Base-by-base conservation (phyloP, 2,329 filamentous ascomycete genomes). In the Alternaria burnsii region DNA sequence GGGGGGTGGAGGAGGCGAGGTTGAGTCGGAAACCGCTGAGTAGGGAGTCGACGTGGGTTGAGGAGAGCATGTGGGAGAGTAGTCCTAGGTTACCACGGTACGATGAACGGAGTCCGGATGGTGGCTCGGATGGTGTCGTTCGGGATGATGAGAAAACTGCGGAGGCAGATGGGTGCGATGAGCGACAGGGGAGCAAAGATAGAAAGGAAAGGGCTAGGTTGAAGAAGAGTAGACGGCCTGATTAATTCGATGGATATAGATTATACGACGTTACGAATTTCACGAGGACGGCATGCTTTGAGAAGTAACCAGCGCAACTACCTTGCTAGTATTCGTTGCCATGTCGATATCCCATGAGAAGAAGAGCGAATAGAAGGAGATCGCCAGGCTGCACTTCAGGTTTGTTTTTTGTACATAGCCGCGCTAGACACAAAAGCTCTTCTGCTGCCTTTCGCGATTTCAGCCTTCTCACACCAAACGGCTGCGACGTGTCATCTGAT, bases 11-110 rank as follows among this genome's bases (percentile, higher is more conserved):
- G 32, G 52, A 55, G n/a, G 52, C 42, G 0, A 20, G 20, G 16
- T 28, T 55, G 16, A 55, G 42, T 16, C 32, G 52, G 1, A 55
- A 55, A n/a, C 52, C 52, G 43, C 22, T 53, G 3, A 47, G 42
- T 43, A 16, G 44, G 9, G 46, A 50, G 20, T 30, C 46, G 3
- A 50, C 32, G 8, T 36, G 32, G 22, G 14, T n/a, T 0, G 46
- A 24, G 9, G 16, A 50, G 14, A 30, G 20, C 1, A 4, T 50
- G 20, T 50, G 46, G 30, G 10, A 50, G 1, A 3, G 20, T 0
- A 22, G 34, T 26, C 46, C 5, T 3, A 24, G 1, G 2, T n/a
- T 24, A 16, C 40, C 11, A 1, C 8, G 4, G 4, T 4, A 10
- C 44, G 44, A 34, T 1, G 3, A 3, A 8, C 11, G 43, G 9